Percentiles rank a stretch among this genome's conserved stretches.
Conservation (phyloP, 2,329 filamentous ascomycete species). For the Trichoderma koningiopsis region DNA sequence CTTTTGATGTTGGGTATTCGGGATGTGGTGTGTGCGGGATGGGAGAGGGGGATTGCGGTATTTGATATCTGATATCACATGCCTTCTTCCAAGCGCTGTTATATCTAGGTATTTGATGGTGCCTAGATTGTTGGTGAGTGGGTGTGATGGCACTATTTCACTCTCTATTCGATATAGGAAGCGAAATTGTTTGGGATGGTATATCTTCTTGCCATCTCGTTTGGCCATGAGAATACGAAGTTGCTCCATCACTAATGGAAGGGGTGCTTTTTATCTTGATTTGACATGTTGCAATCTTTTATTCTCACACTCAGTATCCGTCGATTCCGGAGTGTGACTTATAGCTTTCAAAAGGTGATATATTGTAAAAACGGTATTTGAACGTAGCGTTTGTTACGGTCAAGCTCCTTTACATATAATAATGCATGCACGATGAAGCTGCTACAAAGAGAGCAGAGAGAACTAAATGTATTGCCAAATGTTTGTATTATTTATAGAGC, state of each 20-base stretch:
- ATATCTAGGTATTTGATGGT: neutral
- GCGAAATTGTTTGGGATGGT: neutral
- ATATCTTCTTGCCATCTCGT: neutral
- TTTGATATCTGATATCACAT: neutral
- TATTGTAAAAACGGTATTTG: neutral
- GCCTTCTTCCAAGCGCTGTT: neutral
- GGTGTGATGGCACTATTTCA: neutral
- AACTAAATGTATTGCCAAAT: neutral
- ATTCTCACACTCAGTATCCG: neutral
- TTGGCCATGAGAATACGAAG: neutral
- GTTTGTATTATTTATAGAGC: neutral
- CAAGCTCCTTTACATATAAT: no score
- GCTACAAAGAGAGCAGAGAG: neutral
- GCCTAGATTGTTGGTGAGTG: neutral
- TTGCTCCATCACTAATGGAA: neutral
- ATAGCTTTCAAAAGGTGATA: neutral
- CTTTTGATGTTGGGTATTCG: neutral
- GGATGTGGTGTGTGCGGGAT: neutral
- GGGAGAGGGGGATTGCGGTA: neutral
- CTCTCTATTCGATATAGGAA: neutral
- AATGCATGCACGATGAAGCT: neutral
- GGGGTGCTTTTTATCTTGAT: neutral
- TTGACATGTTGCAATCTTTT: neutral
- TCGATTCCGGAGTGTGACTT: neutral
- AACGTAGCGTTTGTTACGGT: neutral